Conservation (phyloP, 768 basidiomycete species). For the Rhizopogon roseolus region DNA sequence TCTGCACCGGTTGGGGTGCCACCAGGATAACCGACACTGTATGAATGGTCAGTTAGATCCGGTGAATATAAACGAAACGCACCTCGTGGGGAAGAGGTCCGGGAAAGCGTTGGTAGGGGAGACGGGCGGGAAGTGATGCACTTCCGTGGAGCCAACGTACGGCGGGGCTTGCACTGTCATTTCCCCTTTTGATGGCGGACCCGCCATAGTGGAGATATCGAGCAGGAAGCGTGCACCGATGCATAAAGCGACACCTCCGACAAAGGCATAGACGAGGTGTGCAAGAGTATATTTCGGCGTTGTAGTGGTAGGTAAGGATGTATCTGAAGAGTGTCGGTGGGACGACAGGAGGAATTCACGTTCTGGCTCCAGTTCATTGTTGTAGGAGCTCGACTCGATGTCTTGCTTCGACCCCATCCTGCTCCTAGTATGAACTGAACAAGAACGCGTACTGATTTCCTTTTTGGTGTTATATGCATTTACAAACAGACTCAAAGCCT, state of each 20-base stretch:
- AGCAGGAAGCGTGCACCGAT: constrained; percentile 44
- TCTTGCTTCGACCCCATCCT: background rate
- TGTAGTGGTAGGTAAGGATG: constrained; percentile 4
- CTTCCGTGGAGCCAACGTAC: constrained; percentile 66
- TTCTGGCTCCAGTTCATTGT: background rate
- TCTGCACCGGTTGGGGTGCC: constrained; percentile 79
- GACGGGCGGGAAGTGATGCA: constrained; percentile 66
- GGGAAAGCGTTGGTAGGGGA: constrained; percentile 71
- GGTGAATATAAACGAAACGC: background rate
- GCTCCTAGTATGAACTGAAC: too few species aligned
- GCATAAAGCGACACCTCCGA: constrained; percentile 48
- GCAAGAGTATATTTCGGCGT: constrained; percentile 14
- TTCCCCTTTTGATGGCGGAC: constrained; percentile 24
- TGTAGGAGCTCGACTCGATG: background rate
- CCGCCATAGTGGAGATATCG: constrained; percentile 29
- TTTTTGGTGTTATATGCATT: too few species aligned
- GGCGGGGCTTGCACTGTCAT: constrained; percentile 49
- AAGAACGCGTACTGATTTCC: too few species aligned
- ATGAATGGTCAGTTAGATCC: background rate
- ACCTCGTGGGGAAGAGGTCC: constrained; percentile 66
- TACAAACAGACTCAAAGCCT: too few species aligned
- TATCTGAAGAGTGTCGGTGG: background rate
- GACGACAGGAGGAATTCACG: background rate
- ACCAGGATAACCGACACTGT: constrained; percentile 67
- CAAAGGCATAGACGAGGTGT: constrained; percentile 47